Conservation (phyloP, 2,329 filamentous ascomycete genomes). For the Aspergillus hiratsukae region DNA sequence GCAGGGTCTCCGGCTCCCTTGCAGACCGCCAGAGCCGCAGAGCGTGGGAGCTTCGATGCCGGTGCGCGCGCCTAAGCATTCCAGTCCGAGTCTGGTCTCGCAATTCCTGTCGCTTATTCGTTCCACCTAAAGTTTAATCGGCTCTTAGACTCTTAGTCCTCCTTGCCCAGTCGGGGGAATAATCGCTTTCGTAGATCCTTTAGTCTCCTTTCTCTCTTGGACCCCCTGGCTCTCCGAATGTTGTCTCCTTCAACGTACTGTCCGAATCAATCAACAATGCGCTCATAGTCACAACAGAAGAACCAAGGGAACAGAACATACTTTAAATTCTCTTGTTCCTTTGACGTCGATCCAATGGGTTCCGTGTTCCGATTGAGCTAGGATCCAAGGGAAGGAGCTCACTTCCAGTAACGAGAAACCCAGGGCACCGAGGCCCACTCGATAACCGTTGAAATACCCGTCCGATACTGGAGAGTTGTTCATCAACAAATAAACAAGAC, state of each 20-base stretch:
- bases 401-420: background rate
- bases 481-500: background rate
- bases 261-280: background rate
- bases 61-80: constrained; percentile 27
- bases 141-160: background rate
- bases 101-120: background rate
- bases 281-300: background rate
- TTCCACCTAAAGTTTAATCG: background rate
- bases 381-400: constrained; percentile 2
- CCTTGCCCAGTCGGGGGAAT: background rate
- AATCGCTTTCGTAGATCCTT: background rate
- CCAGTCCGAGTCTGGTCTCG: constrained; percentile 23
- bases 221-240: background rate
- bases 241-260: background rate
- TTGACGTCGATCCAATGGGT: constrained; percentile 3
- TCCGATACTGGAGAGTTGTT: background rate
- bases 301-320: background rate
- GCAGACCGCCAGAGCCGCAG: constrained; percentile 22
- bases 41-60: constrained; percentile 15
- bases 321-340: background rate
- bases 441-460: background rate
- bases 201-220: background rate
- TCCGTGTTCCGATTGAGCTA: constrained; percentile 2
- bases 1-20: constrained; percentile 17
- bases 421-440: background rate